Conservation (phyloP, 2,329 filamentous ascomycete species). For the Macroventuria anomochaeta region DNA sequence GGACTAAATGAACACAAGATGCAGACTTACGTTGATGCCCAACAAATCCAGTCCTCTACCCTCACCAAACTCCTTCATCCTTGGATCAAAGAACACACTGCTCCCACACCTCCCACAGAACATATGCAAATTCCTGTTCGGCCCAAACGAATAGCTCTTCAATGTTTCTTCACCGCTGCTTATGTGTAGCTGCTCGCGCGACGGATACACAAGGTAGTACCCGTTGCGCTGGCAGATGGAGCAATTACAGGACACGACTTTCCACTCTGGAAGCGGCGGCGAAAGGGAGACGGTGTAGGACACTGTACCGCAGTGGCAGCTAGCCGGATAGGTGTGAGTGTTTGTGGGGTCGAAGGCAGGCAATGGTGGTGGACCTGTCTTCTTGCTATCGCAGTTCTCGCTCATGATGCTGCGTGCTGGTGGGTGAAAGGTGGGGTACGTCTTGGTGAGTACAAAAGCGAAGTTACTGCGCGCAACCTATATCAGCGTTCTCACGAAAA, state of each 20-base stretch:
- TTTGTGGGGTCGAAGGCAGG: constrained; percentile 27
- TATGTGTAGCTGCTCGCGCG: constrained; percentile 30
- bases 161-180: constrained; percentile 34
- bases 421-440: background rate
- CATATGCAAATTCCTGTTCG: constrained; percentile 33
- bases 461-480: background rate
- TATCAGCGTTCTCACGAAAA: background rate
- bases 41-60: constrained; percentile 26
- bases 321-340: constrained; percentile 54
- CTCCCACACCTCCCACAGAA: constrained; percentile 40
- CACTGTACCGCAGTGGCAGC: constrained; percentile 62
- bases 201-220: constrained; percentile 56
- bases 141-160: constrained; percentile 35
- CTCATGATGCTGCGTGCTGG: constrained; percentile 22
- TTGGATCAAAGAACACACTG: constrained; percentile 38
- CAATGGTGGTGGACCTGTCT: constrained; percentile 13
- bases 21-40: constrained; percentile 37
- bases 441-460: background rate
- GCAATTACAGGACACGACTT: constrained; percentile 60
- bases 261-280: constrained; percentile 56
- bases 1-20: background rate
- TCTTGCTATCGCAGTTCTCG: constrained; percentile 3
- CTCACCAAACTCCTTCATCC: constrained; percentile 31
- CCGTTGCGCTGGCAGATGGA: constrained; percentile 60
- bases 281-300: constrained; percentile 57